Conservation (phyloP, 352 stramenopile genomes). For the Globisporangium carolinianum region DNA sequence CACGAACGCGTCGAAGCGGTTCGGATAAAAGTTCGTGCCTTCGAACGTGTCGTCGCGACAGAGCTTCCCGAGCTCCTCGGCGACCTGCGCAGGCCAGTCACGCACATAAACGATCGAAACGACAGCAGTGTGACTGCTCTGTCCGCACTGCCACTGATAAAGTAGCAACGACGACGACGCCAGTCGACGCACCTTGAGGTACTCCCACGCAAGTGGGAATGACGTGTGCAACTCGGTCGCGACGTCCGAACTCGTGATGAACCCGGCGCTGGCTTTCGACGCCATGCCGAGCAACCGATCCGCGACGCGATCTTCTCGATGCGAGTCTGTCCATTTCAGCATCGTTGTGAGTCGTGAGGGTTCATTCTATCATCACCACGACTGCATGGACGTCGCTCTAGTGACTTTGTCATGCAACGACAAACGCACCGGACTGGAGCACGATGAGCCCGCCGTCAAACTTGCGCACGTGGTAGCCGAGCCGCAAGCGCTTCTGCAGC, state of each 20-base stretch:
- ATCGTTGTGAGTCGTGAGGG: background rate
- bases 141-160: no score
- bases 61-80: slow-evolving; percentile 89
- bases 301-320: slow-evolving; percentile 81
- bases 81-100: slow-evolving; percentile 39
- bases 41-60: slow-evolving; percentile 96
- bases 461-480: slow-evolving; percentile 91
- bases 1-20: slow-evolving; percentile 75
- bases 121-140: background rate
- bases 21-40: slow-evolving; percentile 93
- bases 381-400: background rate
- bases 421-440: slow-evolving; percentile 73
- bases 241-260: slow-evolving; percentile 88
- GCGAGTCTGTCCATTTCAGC: slow-evolving; percentile 36
- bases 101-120: background rate
- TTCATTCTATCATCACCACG: slow-evolving; percentile 5
- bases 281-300: slow-evolving; percentile 72
- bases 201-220: slow-evolving; percentile 92
- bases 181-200: slow-evolving; percentile 73
- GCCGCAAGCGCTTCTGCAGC: slow-evolving; percentile 73
- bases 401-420: background rate
- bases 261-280: slow-evolving; percentile 57
- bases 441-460: slow-evolving; percentile 93
- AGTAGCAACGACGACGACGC: no score
- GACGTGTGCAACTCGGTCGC: slow-evolving; percentile 91